A percentile compares a stretch with the other conserved stretches of the same genome.
phyloP scores from a whole-genome alignment of 805 yeast genomes.

The Phaffomyces antillensis region DNA sequence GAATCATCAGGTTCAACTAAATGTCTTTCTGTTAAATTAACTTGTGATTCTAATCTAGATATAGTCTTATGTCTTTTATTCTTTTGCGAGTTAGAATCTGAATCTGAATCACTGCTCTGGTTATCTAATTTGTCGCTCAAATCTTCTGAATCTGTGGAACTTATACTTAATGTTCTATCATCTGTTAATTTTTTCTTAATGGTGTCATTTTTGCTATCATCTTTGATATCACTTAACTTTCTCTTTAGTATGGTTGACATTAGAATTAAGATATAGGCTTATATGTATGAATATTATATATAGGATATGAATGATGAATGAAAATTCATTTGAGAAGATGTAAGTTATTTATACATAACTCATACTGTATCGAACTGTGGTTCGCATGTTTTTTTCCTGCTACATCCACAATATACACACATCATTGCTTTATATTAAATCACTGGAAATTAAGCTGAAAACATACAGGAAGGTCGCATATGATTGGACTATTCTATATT shows the following conservation, averaged over 20 bases:
- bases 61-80: not conserved
- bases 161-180: slow-evolving; percentile 17
- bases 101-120: slow-evolving; percentile 1
- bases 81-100: slow-evolving; percentile 1
- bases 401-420: not conserved
- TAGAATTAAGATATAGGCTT: not conserved
- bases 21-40: slow-evolving; percentile 10
- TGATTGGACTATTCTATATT: too few relatives aligned
- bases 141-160: slow-evolving; percentile 17
- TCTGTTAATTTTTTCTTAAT: not conserved
- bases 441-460: too few relatives aligned
- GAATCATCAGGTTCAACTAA: slow-evolving; percentile 9
- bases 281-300: too few relatives aligned
- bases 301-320: too few relatives aligned
- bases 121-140: slow-evolving; percentile 17
- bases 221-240: slow-evolving; percentile 4
- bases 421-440: not conserved
- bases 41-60: slow-evolving; percentile 5
- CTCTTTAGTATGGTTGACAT: slow-evolving; percentile 11
- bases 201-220: not conserved
- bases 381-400: not conserved
- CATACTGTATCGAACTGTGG: not conserved
- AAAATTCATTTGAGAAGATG: too few relatives aligned
- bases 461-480: too few relatives aligned
- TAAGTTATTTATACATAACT: too few relatives aligned